Conservation (phyloP, 129 eudicot species). For the Silybum marianum region DNA sequence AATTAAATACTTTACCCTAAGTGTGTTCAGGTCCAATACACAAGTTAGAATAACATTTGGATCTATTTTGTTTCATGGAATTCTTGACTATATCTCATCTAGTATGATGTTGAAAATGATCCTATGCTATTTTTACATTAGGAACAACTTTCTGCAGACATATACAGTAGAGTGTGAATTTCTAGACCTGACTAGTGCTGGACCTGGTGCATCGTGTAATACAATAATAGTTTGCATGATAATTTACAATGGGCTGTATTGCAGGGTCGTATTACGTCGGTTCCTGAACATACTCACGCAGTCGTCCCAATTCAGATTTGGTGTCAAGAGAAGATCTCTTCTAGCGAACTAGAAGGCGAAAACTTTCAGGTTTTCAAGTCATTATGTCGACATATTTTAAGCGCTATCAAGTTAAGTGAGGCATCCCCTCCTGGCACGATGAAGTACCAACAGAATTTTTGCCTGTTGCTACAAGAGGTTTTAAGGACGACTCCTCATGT, state of each 20-base stretch:
- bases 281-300: slow-evolving; percentile 59
- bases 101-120: neutral
- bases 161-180: neutral
- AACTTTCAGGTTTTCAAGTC: slow-evolving; percentile 45
- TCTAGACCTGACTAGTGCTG: slow-evolving; percentile 6
- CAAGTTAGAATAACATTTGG: neutral
- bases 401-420: slow-evolving; percentile 39
- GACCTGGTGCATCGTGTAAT: neutral
- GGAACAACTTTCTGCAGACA: neutral
- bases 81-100: neutral
- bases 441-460: slow-evolving; percentile 71
- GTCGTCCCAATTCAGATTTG: slow-evolving; percentile 61
- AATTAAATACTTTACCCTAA: neutral
- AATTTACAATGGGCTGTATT: slow-evolving; percentile 30
- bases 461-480: slow-evolving; percentile 69
- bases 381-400: slow-evolving; percentile 51
- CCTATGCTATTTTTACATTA: neutral
- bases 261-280: slow-evolving; percentile 71
- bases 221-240: neutral
- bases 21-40: neutral
- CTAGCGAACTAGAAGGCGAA: slow-evolving; percentile 42
- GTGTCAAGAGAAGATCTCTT: slow-evolving; percentile 37
- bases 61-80: slow-evolving; percentile 5
- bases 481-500: slow-evolving; percentile 61
- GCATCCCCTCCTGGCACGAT: slow-evolving; percentile 37